Evolutionary conservation across 2,329 filamentous ascomycete genomes (phyloP), one percentile per base, ranked within the genome.

Genomic region (Sclerotinia borealis): DNA sequence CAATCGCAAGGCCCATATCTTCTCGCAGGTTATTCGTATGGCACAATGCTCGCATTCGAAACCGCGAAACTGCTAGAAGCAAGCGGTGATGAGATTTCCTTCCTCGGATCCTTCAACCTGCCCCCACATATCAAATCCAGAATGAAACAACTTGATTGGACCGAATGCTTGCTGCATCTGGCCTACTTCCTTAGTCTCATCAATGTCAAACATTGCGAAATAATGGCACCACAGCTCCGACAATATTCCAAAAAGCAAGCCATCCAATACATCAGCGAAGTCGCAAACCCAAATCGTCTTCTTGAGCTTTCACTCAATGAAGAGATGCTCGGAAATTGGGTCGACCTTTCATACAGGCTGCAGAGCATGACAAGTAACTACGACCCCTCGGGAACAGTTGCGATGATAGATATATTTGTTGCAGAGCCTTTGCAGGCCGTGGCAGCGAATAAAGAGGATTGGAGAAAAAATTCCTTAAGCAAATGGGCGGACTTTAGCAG

Each of bases 1-100:
- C 81, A 84, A 64, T 79, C 80, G 0, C 17, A 69, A 0, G 81
- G 81, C 0, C 81, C 81, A 0, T 84, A 84, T 65, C 78, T 79
- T 0, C 68, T 84, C 0, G 78, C 79, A 0, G 81, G 81, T 1
- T 83, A 83, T 68, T 78, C 74, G 9, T 82, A 78, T 68, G 80
- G 82, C 3, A 65, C 74, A 0, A 81, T 80, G 72, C 64, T 83
- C 0, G 79, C 79, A 0, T 83, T 83, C 64, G 81, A 83, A 68
- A 68, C 79, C 0, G 74, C 76, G 31, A 83, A 83, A 69, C 37
- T 67, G 2, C 75, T 83, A 13, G 76, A 82, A 58, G 51, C 41
- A 0, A 64, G 72, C 7, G 75, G 74, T 0, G 73, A 76, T 5
- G 67, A 68, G 41, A 77, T 83, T 0, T 43, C 64, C 0, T 82